Base-by-base conservation (phyloP, 352 stramenopile species). In the Pythium guiyangense region DNA sequence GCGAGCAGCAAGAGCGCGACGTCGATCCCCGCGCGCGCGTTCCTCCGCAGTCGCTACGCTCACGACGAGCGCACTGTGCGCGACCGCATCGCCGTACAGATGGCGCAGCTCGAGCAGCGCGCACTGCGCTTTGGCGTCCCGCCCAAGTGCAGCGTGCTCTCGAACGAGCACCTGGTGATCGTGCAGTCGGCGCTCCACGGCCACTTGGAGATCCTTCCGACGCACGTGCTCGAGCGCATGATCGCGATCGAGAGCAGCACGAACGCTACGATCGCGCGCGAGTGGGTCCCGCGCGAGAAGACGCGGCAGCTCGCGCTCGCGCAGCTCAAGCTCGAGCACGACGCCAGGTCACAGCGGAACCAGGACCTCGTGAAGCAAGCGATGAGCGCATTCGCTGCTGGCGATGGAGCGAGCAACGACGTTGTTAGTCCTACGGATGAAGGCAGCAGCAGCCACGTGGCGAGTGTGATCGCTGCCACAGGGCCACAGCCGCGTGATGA, bases 201-300 rank as follows among this genome's bases (percentile, higher is more conserved):
- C 0, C 80, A 89, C 60, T 62, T 89, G 10, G 74, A 86, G 60
- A 65, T 87, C 11, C 52, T 89, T 1, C 71, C 80, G 10, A 62
- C 71, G 0, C 66, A 79, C 1, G 74, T 89, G 0, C 71, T 89
- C 42, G 59, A 74, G 45, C 69, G 62, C 26, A 91, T 91, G 77
- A 52, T 88, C 25, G 59, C 73, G 1, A 72, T 71, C 26, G 80
- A 91, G 54, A 70, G 69, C 27, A 22, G 39, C 5, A 74, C 77
- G 11, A 88, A 81, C 35, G 14, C 31, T 6, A 34, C 78, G 22
- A 87, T 91, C 40, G 66, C 70, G 46, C 72, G 60, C 10, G 66
- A 89, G 53, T 91, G 80, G 80, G 55, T 74, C 12, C 74, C 77
- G 14, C 66, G 76, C 61, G 77, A 91, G 57, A 74, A 73, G 44